Conservation (phyloP, 768 basidiomycete genomes). For the Suillus subalutaceus region DNA sequence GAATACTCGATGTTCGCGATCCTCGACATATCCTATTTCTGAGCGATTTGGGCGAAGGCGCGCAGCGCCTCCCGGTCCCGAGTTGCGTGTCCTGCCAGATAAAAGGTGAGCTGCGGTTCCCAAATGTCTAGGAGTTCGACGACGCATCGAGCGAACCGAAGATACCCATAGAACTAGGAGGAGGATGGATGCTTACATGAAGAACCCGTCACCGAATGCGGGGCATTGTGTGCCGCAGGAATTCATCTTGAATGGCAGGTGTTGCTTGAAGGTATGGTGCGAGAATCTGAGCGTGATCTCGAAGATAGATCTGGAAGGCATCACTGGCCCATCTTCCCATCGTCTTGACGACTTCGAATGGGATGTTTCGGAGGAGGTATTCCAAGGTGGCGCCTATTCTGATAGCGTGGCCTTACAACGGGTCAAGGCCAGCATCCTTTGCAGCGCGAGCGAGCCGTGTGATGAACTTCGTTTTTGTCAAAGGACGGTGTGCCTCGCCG, state of each 20-base stretch:
- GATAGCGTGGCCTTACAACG: constrained; percentile 26
- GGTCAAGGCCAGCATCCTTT: constrained; percentile 9
- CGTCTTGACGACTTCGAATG: constrained; percentile 39
- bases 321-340: constrained; percentile 41
- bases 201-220: neutral
- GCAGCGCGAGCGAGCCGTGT: constrained; percentile 11
- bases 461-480: constrained; percentile 32
- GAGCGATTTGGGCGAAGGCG: neutral
- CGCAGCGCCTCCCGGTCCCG: neutral
- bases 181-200: neutral
- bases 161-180: neutral
- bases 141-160: neutral
- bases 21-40: neutral
- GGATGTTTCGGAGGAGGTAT: constrained; percentile 38
- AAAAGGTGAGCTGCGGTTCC: constrained; percentile 5
- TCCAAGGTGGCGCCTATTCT: constrained; percentile 36
- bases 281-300: constrained; percentile 30
- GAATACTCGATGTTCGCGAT: too few species aligned
- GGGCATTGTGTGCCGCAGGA: neutral
- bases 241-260: constrained; percentile 16
- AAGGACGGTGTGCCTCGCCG: constrained; percentile 16
- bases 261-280: constrained; percentile 33
- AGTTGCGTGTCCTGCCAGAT: neutral
- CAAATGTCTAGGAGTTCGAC: neutral
- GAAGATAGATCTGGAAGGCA: constrained; percentile 32